A percentile compares a stretch with the other conserved stretches of the same genome.
These are phyloP conservation scores for Trichoderma guizhouense DNA, from an alignment of 2,329 filamentous ascomycete species.

Conservation along the genomic window DNA sequence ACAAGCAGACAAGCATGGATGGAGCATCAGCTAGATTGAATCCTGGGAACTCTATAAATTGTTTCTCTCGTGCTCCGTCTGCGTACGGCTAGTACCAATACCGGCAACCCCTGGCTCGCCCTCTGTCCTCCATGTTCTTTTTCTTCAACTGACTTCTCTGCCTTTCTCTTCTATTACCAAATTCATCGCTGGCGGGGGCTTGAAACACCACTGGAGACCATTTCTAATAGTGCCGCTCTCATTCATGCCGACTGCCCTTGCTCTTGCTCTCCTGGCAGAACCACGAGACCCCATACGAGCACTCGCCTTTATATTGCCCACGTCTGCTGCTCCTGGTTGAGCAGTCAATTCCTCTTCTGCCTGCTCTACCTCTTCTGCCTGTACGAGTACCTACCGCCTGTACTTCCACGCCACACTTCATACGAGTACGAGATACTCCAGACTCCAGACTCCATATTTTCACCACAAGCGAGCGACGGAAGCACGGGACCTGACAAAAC, in stretches of 20 bases:
- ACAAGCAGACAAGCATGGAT: not conserved
- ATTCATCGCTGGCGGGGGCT: not conserved
- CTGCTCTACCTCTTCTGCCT: not conserved
- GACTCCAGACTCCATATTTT: not conserved
- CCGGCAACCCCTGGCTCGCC: constrained; percentile 2
- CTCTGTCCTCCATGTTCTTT: not conserved
- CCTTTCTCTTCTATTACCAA: not conserved
- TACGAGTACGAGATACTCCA: not conserved
- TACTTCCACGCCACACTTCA: not conserved
- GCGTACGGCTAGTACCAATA: not conserved
- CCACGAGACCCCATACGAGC: not conserved
- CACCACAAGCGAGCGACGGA: constrained; percentile 3
- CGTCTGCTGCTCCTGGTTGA: constrained; percentile 1
- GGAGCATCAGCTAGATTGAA: constrained; percentile 6
- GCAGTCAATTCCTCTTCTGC: not conserved
- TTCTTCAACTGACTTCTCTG: not conserved
- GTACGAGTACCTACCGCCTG: no score
- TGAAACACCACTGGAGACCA: not conserved
- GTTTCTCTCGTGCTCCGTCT: constrained; percentile 5
- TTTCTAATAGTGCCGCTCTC: not conserved
- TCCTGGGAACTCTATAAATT: not conserved
- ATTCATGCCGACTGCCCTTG: not conserved
- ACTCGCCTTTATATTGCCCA: constrained; percentile 7
- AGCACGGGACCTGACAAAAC: constrained; percentile 2
- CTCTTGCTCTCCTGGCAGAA: not conserved